phyloP scores from a whole-genome alignment of 495 filamentous ascomycete species.

The Ramalina intermedia region DNA sequence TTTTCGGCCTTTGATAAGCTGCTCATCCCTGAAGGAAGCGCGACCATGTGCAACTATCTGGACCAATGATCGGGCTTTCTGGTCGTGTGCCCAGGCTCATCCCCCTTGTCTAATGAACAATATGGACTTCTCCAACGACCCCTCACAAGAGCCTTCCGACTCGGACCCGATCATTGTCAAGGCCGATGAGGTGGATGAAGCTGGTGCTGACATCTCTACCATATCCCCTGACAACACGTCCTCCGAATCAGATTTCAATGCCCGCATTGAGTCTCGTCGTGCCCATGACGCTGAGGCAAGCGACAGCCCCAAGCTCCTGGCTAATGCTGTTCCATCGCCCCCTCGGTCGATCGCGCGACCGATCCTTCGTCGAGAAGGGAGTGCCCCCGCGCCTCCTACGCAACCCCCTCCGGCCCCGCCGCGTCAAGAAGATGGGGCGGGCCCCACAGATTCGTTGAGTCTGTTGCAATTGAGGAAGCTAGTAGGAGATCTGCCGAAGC shows the following conservation, averaged over 20 bases:
- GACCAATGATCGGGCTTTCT: no score
- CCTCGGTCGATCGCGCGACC: slow-evolving; percentile 26
- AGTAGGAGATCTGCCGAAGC: slow-evolving; percentile 64
- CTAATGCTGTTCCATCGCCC: slow-evolving; percentile 15
- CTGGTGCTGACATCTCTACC: slow-evolving; percentile 37
- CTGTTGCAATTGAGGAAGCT: slow-evolving; percentile 67
- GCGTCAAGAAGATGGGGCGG: slow-evolving; percentile 28
- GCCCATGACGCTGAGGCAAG: slow-evolving; percentile 13
- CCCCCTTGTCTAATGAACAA: neutral
- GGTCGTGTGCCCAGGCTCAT: no score
- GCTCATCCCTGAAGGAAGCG: no score
- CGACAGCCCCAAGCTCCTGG: slow-evolving; percentile 10
- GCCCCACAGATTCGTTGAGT: slow-evolving; percentile 61
- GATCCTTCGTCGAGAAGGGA: slow-evolving; percentile 39
- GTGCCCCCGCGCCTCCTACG: slow-evolving; percentile 38
- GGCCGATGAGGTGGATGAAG: slow-evolving; percentile 41
- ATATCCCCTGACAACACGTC: slow-evolving; percentile 26
- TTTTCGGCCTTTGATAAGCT: no score
- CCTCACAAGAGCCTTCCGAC: neutral
- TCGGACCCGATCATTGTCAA: slow-evolving; percentile 29
- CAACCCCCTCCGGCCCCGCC: slow-evolving; percentile 43
- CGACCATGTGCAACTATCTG: no score
- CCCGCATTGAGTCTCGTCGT: slow-evolving; percentile 28
- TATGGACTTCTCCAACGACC: neutral
- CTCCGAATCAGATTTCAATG: slow-evolving; percentile 34